Evolutionary conservation across 2,329 filamentous ascomycete genomes (phyloP).

Genomic region (Achaetomium macrosporum): DNA sequence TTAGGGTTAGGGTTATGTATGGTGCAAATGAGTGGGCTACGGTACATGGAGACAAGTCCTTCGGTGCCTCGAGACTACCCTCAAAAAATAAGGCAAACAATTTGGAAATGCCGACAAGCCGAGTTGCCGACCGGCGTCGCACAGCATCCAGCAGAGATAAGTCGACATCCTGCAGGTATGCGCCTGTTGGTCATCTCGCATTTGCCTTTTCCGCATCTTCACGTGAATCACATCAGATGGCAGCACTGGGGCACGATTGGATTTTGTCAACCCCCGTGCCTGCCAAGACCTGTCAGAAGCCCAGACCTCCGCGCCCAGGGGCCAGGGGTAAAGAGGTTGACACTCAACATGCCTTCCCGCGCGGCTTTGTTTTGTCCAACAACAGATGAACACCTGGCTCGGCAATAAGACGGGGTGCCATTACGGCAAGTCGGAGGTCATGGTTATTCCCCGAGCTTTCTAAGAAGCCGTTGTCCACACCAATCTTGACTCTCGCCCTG

Average conservation of each 20-base stretch:
- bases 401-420: no score
- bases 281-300: background rate
- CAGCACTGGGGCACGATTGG: constrained; percentile 1
- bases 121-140: background rate
- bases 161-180: background rate
- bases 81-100: background rate
- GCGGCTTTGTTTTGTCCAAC: background rate
- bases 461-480: background rate
- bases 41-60: no score
- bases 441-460: background rate
- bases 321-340: constrained; percentile 3
- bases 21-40: no score
- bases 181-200: background rate
- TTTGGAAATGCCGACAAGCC: background rate
- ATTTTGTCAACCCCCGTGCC: background rate
- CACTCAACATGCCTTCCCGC: no score
- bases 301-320: background rate
- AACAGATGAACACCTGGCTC: constrained; percentile 1
- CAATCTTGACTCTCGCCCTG: no score
- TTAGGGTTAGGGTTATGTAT: no score
- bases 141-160: background rate
- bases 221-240: background rate
- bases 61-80: no score
- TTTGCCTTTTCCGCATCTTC: background rate
- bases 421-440: no score